These are phyloP conservation scores for Capsella rubella DNA, from an alignment of 441 rosid genomes.

Conservation along the genomic window DNA sequence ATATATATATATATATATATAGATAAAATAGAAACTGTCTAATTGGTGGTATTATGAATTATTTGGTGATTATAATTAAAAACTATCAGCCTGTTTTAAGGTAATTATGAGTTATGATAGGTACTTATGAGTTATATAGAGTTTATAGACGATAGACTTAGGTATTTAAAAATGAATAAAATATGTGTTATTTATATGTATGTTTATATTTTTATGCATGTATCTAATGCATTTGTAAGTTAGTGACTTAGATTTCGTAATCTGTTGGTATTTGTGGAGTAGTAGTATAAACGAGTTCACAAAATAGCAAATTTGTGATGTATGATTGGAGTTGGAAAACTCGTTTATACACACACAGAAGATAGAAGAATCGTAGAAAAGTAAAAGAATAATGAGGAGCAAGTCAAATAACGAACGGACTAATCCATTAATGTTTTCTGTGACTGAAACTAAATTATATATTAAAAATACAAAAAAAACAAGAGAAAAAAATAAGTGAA, in stretches of 20 bases:
- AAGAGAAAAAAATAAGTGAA: not conserved
- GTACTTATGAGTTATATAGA: not conserved
- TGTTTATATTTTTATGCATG: not conserved
- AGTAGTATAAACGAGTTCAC: not conserved
- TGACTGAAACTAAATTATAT: not conserved
- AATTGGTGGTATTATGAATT: not conserved
- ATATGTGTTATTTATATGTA: not conserved
- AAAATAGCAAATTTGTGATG: constrained; percentile 11
- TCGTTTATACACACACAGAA: not conserved
- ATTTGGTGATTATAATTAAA: not conserved
- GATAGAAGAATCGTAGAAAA: constrained; percentile 10
- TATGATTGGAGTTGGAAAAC: not conserved
- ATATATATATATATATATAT: not conserved
- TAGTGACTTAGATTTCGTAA: not conserved
- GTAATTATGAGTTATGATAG: constrained; percentile 1
- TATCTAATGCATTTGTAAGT: not conserved
- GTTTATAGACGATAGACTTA: not conserved
- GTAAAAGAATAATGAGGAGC: constrained; percentile 31
- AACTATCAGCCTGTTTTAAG: not conserved
- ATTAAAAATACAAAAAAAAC: not conserved
- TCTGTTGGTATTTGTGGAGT: not conserved
- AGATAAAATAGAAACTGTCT: not conserved
- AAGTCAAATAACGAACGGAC: constrained; percentile 31
- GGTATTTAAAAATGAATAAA: not conserved
- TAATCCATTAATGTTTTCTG: constrained; percentile 17